Conservation (phyloP, 2,329 filamentous ascomycete genomes). For the Elsinoe perseae region DNA sequence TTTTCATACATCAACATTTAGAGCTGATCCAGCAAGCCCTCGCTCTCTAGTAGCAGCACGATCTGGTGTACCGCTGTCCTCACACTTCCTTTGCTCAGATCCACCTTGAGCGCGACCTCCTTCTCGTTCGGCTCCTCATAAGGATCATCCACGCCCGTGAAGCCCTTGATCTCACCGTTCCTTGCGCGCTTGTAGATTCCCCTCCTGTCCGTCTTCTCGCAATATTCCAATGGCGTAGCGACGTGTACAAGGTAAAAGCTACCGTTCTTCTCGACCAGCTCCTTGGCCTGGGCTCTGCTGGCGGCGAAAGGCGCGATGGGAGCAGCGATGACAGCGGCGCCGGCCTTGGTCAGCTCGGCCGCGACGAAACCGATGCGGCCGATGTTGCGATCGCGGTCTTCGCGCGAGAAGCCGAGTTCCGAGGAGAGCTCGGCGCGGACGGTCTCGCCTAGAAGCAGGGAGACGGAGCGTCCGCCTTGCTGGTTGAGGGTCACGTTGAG, state of each 20-base stretch:
- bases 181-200: slow-evolving; percentile 82
- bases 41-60: slow-evolving; percentile 79
- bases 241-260: slow-evolving; percentile 95
- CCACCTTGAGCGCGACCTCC: slow-evolving; percentile 77
- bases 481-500: slow-evolving; percentile 97
- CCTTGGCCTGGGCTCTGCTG: slow-evolving; percentile 67
- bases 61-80: slow-evolving; percentile 96
- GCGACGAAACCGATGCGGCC: slow-evolving; percentile 94
- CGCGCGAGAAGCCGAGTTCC: slow-evolving; percentile 87
- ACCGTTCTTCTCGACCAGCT: slow-evolving; percentile 79
- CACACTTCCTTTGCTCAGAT: slow-evolving; percentile 78
- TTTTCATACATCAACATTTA: slow-evolving; percentile 21
- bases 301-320: slow-evolving; percentile 90
- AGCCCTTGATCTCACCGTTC: slow-evolving; percentile 88
- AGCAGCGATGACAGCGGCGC: slow-evolving; percentile 89
- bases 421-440: slow-evolving; percentile 88
- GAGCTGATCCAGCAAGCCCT: slow-evolving; percentile 71
- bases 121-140: slow-evolving; percentile 79
- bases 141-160: slow-evolving; percentile 96
- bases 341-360: slow-evolving; percentile 84
- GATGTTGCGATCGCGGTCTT: slow-evolving; percentile 92
- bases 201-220: slow-evolving; percentile 89
- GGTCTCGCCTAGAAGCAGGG: slow-evolving; percentile 89
- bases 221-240: slow-evolving; percentile 82
- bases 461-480: slow-evolving; percentile 90